Evolutionary conservation across 2,329 filamentous ascomycete species (phyloP).

Genomic region (Incumbomyces delicatus): DNA sequence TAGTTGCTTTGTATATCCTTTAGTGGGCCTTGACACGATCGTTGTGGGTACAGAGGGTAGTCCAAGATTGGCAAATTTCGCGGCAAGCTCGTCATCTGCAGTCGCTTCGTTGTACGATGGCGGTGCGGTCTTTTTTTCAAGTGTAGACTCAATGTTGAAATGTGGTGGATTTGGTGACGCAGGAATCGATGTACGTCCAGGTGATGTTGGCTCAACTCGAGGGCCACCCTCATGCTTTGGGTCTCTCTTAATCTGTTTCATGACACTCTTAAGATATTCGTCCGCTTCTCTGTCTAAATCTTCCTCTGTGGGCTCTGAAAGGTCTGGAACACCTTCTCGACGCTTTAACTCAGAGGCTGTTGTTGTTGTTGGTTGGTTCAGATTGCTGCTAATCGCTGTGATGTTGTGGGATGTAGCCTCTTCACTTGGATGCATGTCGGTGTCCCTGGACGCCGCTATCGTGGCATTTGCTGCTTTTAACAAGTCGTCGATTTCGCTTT

Average conservation of each 20-base stretch:
- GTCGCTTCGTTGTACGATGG: slow-evolving; percentile 4
- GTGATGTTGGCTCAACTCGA: not conserved
- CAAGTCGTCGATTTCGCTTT: slow-evolving; percentile 21
- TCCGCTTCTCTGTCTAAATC: slow-evolving; percentile 2
- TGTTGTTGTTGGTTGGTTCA: not conserved
- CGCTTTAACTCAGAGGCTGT: not conserved
- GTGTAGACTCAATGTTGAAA: slow-evolving; percentile 14
- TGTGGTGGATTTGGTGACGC: not conserved
- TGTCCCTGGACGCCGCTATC: slow-evolving; percentile 8
- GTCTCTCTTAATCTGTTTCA: slow-evolving; percentile 1
- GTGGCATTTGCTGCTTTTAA: slow-evolving; percentile 19
- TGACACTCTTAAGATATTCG: not conserved
- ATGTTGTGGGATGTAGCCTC: not conserved
- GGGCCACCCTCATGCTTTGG: not conserved
- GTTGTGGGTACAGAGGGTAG: slow-evolving; percentile 23
- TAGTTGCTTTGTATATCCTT: slow-evolving; percentile 7
- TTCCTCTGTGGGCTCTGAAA: slow-evolving; percentile 5
- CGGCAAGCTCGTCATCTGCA: slow-evolving; percentile 18
- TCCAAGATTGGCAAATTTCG: slow-evolving; percentile 15
- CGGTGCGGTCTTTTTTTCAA: slow-evolving; percentile 14
- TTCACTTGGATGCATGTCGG: not conserved
- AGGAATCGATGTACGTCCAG: not conserved
- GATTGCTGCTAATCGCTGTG: slow-evolving; percentile 12
- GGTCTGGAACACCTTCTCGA: not conserved
- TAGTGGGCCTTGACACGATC: not conserved